A percentile compares a stretch with the other conserved stretches of the same genome.
Conservation (phyloP, 371 early-diverging fungal species). For the Saksenaea oblongispora region DNA sequence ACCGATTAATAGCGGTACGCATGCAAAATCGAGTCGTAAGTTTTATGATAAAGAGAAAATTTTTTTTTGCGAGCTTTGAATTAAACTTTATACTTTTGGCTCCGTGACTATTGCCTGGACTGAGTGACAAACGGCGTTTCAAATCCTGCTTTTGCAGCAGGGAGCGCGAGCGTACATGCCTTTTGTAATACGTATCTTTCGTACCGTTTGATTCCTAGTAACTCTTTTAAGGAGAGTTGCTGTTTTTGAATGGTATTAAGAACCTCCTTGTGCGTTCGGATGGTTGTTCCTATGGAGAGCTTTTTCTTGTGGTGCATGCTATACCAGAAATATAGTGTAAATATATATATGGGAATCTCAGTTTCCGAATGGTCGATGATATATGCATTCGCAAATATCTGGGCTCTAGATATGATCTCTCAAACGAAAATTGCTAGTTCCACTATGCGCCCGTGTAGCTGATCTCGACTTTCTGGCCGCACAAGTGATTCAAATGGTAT, state of each 20-base stretch:
- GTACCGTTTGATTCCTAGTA: too few species aligned
- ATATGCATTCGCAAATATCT: neutral
- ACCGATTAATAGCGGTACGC: neutral
- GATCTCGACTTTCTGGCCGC: neutral
- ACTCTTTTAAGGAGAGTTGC: too few species aligned
- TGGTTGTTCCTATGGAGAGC: too few species aligned
- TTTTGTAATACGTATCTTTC: too few species aligned
- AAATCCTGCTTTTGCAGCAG: too few species aligned
- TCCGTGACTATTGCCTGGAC: too few species aligned
- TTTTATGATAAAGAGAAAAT: constrained; percentile 1
- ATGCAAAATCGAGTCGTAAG: constrained; percentile 5
- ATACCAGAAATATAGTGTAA: neutral
- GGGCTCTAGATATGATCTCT: neutral
- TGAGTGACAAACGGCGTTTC: too few species aligned
- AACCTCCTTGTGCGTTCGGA: too few species aligned
- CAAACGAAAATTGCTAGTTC: neutral
- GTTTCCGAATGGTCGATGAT: neutral
- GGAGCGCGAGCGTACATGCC: too few species aligned
- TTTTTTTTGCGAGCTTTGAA: neutral
- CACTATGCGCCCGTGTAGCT: neutral
- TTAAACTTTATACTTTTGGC: neutral
- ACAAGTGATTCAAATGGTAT: neutral
- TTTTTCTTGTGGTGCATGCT: too few species aligned
- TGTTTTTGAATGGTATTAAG: too few species aligned
- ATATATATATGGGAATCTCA: neutral